A percentile compares a stretch with the other conserved stretches of the same genome.
phyloP scores from a whole-genome alignment of 306 rosid genomes.

The Quercus robur region DNA sequence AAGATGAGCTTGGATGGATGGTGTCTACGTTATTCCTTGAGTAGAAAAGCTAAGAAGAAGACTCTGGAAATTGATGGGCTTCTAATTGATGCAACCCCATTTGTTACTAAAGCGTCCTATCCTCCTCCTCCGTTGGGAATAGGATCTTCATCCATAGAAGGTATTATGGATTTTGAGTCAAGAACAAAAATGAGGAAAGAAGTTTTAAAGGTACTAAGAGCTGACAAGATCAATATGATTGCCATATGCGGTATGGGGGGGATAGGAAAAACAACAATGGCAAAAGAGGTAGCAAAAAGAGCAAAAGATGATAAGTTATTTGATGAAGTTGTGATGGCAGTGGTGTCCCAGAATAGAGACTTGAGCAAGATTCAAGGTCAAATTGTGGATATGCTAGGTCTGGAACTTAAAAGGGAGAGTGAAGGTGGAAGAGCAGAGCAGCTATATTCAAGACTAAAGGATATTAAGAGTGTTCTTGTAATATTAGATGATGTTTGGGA shows the following conservation, averaged over 20 bases:
- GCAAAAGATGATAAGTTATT: too few relatives aligned
- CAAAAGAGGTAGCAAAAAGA: not conserved
- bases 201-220: not conserved
- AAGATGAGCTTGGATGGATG: too few relatives aligned
- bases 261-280: constrained; percentile 25
- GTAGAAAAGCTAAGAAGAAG: too few relatives aligned
- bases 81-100: too few relatives aligned
- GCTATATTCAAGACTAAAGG: not conserved
- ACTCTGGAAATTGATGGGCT: too few relatives aligned
- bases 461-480: not conserved
- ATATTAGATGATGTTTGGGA: constrained; percentile 44
- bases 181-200: not conserved
- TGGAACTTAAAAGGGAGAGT: not conserved
- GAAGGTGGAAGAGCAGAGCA: too few relatives aligned
- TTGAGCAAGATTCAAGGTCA: constrained; percentile 10
- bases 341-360: constrained; percentile 16
- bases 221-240: constrained; percentile 1
- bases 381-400: constrained; percentile 7
- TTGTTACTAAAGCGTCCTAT: accelerated
- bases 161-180: not conserved
- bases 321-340: not conserved
- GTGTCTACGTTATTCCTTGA: too few relatives aligned
- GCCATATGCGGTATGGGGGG: constrained; percentile 32
- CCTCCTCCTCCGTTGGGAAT: too few relatives aligned
- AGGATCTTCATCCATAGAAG: too few relatives aligned